A percentile compares a stretch with the other conserved stretches of the same genome.
phyloP scores from a whole-genome alignment of 805 yeast genomes.

The Priceomyces fermenticarens region DNA sequence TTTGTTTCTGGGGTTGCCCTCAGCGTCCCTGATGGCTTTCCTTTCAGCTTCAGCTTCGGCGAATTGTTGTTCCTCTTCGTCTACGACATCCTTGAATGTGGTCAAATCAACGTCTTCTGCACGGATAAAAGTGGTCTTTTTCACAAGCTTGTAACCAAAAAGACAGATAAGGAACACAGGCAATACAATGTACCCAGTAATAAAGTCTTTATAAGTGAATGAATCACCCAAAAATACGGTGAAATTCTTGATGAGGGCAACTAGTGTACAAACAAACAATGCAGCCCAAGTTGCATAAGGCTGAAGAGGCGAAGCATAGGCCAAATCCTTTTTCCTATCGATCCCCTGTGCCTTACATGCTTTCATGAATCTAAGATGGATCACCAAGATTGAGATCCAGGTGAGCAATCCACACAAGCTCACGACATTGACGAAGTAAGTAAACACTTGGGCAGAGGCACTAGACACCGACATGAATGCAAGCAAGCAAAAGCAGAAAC shows the following conservation, averaged over 20 bases:
- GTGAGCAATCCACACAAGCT: slow-evolving; percentile 73
- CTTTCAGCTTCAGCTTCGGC: slow-evolving; percentile 31
- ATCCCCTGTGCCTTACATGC: slow-evolving; percentile 65
- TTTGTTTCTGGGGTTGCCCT: slow-evolving; percentile 39
- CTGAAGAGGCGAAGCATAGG: slow-evolving; percentile 64
- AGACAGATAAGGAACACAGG: slow-evolving; percentile 58
- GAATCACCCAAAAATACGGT: slow-evolving; percentile 60
- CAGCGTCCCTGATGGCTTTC: slow-evolving; percentile 36
- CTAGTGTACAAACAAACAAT: slow-evolving; percentile 48
- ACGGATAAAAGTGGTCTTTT: slow-evolving; percentile 46
- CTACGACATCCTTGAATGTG: slow-evolving; percentile 54
- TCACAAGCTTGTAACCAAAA: slow-evolving; percentile 57
- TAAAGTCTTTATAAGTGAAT: slow-evolving; percentile 63
- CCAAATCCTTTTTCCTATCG: slow-evolving; percentile 47
- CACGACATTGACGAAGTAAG: slow-evolving; percentile 71
- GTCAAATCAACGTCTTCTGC: slow-evolving; percentile 61
- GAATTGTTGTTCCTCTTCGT: slow-evolving; percentile 47
- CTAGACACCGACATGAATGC: slow-evolving; percentile 69
- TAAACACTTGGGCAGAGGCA: slow-evolving; percentile 55
- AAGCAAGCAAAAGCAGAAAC: slow-evolving; percentile 55
- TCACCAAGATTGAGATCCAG: slow-evolving; percentile 68
- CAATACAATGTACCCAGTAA: slow-evolving; percentile 75
- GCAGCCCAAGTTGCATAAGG: slow-evolving; percentile 67
- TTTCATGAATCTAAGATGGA: slow-evolving; percentile 62
- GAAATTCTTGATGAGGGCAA: slow-evolving; percentile 66